Conservation (phyloP, 768 basidiomycete genomes). For the Amanita pallidorosea region DNA sequence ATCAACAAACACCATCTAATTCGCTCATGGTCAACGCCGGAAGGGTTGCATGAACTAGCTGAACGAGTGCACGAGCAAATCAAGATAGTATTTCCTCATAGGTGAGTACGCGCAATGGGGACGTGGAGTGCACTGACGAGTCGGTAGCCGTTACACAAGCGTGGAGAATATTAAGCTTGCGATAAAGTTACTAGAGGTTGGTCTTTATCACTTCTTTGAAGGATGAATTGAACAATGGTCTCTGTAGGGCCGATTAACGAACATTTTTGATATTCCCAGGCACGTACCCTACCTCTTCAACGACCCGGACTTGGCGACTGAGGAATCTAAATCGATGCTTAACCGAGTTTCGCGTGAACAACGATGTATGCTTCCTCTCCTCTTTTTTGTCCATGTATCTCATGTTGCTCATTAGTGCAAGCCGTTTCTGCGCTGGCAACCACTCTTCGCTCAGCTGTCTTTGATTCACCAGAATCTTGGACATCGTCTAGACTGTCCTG, state of each 20-base stretch:
- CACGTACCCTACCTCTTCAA: conserved; percentile 73
- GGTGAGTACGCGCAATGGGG: background rate
- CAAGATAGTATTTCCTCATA: conserved; percentile 34
- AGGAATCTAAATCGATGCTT: conserved; percentile 46
- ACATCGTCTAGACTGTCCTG: conserved; percentile 9
- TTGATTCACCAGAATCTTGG: conserved; percentile 14
- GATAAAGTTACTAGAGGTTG: conserved; percentile 50
- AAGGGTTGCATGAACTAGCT: conserved; percentile 44
- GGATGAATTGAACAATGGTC: background rate
- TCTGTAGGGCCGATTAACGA: conserved; percentile 54
- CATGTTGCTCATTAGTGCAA: conserved; percentile 21
- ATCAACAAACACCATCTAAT: conserved; percentile 83
- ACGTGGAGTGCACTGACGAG: background rate
- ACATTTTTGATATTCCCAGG: conserved; percentile 57
- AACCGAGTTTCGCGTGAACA: conserved; percentile 26
- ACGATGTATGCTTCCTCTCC: conserved; percentile 28
- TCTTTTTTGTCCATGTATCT: conserved; percentile 13
- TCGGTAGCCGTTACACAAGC: conserved; percentile 33
- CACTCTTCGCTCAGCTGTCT: conserved; percentile 23
- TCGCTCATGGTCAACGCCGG: conserved; percentile 35
- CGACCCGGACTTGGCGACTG: conserved; percentile 45
- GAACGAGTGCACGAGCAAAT: conserved; percentile 40
- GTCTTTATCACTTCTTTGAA: background rate
- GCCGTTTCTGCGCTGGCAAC: conserved; percentile 20
- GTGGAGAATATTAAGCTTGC: conserved; percentile 54